Percentiles rank a stretch among this genome's conserved stretches.
These are phyloP conservation scores for Clavariopsis aquatica DNA, from an alignment of 495 filamentous ascomycete species.

Conservation along the genomic window DNA sequence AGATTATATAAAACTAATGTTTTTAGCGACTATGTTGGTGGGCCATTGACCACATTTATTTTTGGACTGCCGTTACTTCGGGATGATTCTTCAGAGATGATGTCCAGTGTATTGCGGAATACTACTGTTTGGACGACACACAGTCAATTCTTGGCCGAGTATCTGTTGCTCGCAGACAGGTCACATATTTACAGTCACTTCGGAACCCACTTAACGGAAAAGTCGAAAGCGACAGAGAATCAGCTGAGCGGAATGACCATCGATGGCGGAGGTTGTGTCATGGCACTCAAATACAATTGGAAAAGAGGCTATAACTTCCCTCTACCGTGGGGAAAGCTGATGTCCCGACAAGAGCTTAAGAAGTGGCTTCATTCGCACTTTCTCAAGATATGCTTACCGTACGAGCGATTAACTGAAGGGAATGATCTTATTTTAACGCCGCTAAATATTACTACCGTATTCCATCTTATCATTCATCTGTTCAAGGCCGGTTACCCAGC, in stretches of 20 bases:
- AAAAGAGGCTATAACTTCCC: not conserved
- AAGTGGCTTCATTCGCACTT: not conserved
- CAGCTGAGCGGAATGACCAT: not conserved
- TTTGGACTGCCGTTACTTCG: not conserved
- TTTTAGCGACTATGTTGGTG: constrained; percentile 2
- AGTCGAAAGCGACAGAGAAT: not conserved
- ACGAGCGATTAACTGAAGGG: not conserved
- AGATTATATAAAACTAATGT: not conserved
- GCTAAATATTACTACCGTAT: not conserved
- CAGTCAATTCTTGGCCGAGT: not conserved
- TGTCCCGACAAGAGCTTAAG: not conserved
- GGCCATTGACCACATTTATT: not conserved
- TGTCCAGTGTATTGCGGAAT: not conserved
- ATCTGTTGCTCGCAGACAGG: not conserved
- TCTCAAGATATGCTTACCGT: not conserved
- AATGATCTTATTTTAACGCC: not conserved
- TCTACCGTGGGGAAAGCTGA: not conserved
- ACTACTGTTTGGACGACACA: not conserved
- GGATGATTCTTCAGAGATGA: not conserved
- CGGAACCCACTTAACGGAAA: not conserved
- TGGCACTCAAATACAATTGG: not conserved
- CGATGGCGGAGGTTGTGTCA: not conserved
- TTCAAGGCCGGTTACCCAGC: not conserved
- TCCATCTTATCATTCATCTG: not conserved
- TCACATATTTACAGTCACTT: not conserved